Evolutionary conservation across 2,329 filamentous ascomycete species (phyloP).

Genomic region (Pseudocercospora pini-densiflorae): DNA sequence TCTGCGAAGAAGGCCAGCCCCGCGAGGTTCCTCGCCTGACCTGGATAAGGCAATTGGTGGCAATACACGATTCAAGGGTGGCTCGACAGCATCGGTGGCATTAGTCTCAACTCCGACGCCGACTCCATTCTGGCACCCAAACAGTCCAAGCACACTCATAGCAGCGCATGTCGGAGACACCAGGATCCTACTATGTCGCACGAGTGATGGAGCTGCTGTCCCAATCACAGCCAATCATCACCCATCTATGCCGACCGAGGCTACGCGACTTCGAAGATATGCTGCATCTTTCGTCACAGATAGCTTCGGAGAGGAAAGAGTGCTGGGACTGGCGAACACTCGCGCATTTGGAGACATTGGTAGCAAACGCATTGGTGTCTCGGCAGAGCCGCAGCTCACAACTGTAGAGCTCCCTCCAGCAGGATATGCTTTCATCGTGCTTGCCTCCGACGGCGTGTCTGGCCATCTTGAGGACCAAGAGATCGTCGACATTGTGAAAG

Average conservation of each 20-base stretch:
- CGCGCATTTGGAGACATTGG: constrained; percentile 92
- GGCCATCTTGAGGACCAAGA: constrained; percentile 89
- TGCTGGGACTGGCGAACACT: constrained; percentile 90
- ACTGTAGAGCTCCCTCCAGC: constrained; percentile 79
- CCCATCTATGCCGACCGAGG: constrained; percentile 83
- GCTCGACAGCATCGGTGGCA: constrained; percentile 87
- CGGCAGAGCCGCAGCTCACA: constrained; percentile 87
- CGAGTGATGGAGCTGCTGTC: constrained; percentile 76
- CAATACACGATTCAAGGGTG: constrained; percentile 79
- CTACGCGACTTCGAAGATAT: constrained; percentile 80
- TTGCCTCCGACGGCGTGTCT: constrained; percentile 87
- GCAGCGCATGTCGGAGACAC: constrained; percentile 95
- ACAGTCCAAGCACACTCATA: constrained; percentile 79
- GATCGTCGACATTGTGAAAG: constrained; percentile 94
- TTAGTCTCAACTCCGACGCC: constrained; percentile 92
- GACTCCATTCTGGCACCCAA: constrained; percentile 93
- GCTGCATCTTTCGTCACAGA: constrained; percentile 88
- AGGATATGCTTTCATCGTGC: constrained; percentile 85
- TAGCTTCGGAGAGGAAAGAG: constrained; percentile 96
- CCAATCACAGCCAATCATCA: constrained; percentile 92
- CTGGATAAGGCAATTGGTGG: constrained; percentile 71
- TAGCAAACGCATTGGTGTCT: constrained; percentile 90
- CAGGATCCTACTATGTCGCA: constrained; percentile 86
- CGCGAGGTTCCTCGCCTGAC: constrained; percentile 52
- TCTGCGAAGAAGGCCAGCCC: constrained; percentile 32